These are phyloP conservation scores for Roridomyces roridus DNA, from an alignment of 768 basidiomycete species.

Conservation along the genomic window DNA sequence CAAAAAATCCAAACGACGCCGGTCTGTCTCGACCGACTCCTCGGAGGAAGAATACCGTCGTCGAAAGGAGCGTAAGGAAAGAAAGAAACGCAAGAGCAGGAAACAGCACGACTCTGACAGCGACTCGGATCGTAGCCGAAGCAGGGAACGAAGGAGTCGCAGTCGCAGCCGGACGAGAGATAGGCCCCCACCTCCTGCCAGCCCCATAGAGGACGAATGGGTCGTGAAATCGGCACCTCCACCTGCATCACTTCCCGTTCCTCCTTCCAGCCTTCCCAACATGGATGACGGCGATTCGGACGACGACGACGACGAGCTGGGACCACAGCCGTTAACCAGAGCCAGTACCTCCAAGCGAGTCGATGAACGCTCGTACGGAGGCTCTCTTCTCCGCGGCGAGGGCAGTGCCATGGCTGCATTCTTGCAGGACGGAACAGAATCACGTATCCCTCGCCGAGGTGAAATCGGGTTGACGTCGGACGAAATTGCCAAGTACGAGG, in stretches of 20 bases:
- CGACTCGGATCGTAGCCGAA: slow-evolving; percentile 41
- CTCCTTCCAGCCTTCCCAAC: slow-evolving; percentile 35
- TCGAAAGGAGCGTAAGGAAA: slow-evolving; percentile 64
- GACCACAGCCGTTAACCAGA: slow-evolving; percentile 72
- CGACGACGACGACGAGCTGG: slow-evolving; percentile 78
- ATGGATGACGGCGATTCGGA: slow-evolving; percentile 56
- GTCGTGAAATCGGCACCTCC: slow-evolving; percentile 57
- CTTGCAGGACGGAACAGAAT: slow-evolving; percentile 81
- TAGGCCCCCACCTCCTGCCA: slow-evolving; percentile 37
- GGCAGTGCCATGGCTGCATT: slow-evolving; percentile 98
- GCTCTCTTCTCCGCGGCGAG: slow-evolving; percentile 91
- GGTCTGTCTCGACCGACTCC: slow-evolving; percentile 51
- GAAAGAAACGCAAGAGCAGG: slow-evolving; percentile 54
- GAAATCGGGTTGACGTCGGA: slow-evolving; percentile 93
- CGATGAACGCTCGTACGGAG: slow-evolving; percentile 88
- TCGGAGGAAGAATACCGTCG: slow-evolving; percentile 65
- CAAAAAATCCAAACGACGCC: slow-evolving; percentile 66
- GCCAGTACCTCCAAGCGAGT: slow-evolving; percentile 53
- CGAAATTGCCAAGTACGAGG: slow-evolving; percentile 87
- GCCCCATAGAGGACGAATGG: slow-evolving; percentile 63
- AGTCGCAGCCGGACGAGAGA: slow-evolving; percentile 38
- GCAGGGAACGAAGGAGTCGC: slow-evolving; percentile 33
- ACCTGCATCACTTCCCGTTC: slow-evolving; percentile 26
- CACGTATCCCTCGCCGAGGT: slow-evolving; percentile 96
- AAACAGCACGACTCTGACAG: slow-evolving; percentile 45